These are phyloP conservation scores for Macrotyloma uniflorum DNA, from an alignment of 306 rosid genomes.

Conservation along the genomic window DNA sequence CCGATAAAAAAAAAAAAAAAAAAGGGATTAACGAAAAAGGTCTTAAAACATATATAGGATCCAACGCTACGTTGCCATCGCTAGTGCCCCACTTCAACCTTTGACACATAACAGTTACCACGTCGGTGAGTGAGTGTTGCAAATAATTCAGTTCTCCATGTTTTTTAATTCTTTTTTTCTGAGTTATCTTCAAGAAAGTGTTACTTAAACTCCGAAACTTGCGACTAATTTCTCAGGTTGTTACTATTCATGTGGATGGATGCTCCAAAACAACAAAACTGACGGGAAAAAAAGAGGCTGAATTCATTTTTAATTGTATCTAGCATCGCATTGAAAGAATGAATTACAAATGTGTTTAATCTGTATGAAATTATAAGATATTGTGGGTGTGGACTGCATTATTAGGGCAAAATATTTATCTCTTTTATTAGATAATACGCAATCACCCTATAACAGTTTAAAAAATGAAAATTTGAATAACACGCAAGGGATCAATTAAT, in stretches of 20 bases:
- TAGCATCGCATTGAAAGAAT: neutral
- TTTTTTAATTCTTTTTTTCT: neutral
- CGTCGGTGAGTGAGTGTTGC: neutral
- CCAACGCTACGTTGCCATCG: slow-evolving; percentile 36
- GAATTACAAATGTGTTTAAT: neutral
- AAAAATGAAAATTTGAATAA: slow-evolving; percentile 12
- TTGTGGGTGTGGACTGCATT: neutral
- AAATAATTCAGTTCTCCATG: neutral
- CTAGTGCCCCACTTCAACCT: slow-evolving; percentile 31
- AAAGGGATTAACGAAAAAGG: neutral
- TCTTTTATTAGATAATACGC: neutral
- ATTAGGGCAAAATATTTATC: neutral
- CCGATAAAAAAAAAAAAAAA: neutral
- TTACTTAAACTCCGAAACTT: neutral
- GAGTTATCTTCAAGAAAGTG: slow-evolving; percentile 16
- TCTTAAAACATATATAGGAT: slow-evolving; percentile 17
- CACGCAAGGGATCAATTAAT: slow-evolving; percentile 39
- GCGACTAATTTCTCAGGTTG: neutral
- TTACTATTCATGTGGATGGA: neutral
- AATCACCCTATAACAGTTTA: neutral
- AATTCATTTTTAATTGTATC: neutral
- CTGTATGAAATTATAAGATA: neutral
- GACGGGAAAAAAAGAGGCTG: neutral
- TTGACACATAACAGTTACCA: slow-evolving; percentile 2
- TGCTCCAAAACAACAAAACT: neutral